Evolutionary conservation across 805 yeast genomes (phyloP).

Genomic region (Wickerhamomyces hampshirensis): DNA sequence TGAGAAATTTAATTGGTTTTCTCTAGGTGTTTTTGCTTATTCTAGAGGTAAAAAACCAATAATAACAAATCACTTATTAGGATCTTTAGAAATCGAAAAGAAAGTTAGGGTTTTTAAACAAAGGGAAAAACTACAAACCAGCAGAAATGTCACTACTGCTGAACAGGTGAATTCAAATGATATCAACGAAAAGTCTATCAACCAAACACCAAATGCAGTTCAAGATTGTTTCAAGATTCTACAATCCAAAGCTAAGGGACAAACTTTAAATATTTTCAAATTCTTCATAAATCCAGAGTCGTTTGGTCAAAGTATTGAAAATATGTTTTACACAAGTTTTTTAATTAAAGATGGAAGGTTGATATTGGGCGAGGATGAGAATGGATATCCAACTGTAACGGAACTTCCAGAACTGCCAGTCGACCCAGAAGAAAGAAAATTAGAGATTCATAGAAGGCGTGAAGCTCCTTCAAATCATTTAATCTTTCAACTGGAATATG

Average conservation of each 20-base stretch:
- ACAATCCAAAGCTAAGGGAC: conserved; percentile 22
- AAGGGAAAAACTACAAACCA: conserved; percentile 40
- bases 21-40: conserved; percentile 48
- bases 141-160: conserved; percentile 45
- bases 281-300: conserved; percentile 73
- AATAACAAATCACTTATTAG: conserved; percentile 58
- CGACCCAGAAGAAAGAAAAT: conserved; percentile 20
- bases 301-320: conserved; percentile 77
- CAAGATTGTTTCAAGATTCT: conserved; percentile 44
- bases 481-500: conserved; percentile 65
- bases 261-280: conserved; percentile 51
- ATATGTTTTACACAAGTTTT: conserved; percentile 78
- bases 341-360: conserved; percentile 69
- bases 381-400: conserved; percentile 37
- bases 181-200: conserved; percentile 43
- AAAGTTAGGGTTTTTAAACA: conserved; percentile 32
- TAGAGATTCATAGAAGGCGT: conserved; percentile 23
- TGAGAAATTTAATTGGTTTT: conserved; percentile 52
- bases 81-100: conserved; percentile 63
- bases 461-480: conserved; percentile 48
- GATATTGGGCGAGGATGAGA: conserved; percentile 47
- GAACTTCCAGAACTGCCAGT: conserved; percentile 27
- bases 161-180: conserved; percentile 48
- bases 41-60: conserved; percentile 42
- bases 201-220: conserved; percentile 64